Percentiles rank a stretch among this genome's conserved stretches.
phyloP scores from a whole-genome alignment of 179 eudicot genomes.

The Spinacia oleracea region DNA sequence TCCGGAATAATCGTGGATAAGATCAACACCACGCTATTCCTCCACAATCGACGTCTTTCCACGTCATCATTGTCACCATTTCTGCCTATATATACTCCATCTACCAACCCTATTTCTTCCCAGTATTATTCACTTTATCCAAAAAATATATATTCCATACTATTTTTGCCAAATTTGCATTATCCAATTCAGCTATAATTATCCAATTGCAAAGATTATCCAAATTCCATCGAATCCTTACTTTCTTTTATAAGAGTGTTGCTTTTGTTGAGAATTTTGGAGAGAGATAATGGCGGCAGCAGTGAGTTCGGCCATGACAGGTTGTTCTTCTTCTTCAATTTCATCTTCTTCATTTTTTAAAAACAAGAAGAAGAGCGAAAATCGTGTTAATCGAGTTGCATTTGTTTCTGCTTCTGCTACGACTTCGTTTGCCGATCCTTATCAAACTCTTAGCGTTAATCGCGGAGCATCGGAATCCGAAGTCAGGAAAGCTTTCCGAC shows the following conservation, averaged over 20 bases:
- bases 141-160: neutral
- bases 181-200: neutral
- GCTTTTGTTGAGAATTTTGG: neutral
- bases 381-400: constrained; percentile 16
- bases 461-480: constrained; percentile 77
- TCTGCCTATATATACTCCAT: neutral
- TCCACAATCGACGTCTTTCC: constrained; percentile 3
- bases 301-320: constrained; percentile 26
- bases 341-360: constrained; percentile 20
- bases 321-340: constrained; percentile 22
- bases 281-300: constrained; percentile 46
- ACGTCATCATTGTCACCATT: neutral
- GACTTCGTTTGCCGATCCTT: constrained; percentile 44
- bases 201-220: neutral
- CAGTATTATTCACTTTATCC: neutral
- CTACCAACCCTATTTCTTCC: neutral
- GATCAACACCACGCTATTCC: neutral
- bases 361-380: constrained; percentile 7
- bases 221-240: neutral
- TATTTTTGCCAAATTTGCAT: neutral
- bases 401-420: constrained; percentile 24
- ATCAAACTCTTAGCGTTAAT: constrained; percentile 56
- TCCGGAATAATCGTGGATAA: neutral
- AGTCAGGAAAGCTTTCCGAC: constrained; percentile 78
- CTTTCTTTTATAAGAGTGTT: neutral